Base-by-base conservation (phyloP, 768 basidiomycete genomes). In the Suillus decipiens region DNA sequence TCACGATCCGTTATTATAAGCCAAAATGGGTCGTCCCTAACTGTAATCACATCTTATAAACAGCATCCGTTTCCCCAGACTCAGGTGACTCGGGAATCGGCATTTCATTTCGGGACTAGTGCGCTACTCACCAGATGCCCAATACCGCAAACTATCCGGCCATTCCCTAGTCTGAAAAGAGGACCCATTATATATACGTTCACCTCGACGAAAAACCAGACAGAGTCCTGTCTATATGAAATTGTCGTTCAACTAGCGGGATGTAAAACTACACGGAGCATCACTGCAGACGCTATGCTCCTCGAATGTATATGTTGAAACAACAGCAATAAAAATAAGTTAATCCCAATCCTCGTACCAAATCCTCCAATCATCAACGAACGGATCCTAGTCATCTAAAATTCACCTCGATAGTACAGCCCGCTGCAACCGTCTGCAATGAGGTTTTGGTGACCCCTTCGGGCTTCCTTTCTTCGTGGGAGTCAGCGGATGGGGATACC, bases 251-350 rank as follows among this genome's bases (percentile, higher is more conserved):
- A 33, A 53, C 51, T n/a, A 24, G 5, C 15, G 37, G 36, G 2
- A 41, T 41, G 56, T 57, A 57, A 57, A 39, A 57, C 56, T 57
- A 57, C 56, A 57, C 7, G 56, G 56, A 57, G 24, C 19, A 59
- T 59, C 36, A 61, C 39, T 45, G 28, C 22, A 34, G 22, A 33
- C 17, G 34, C 41, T 43, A 24, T 45, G 34, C 56, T 39, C 51
- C 51, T 62, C 56, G 31, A 61, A 37, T 31, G 34, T n/a, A n/a
- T 61, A n/a, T 61, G 10, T 59, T 33, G 62, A 70, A 47, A 74
- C 73, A 74, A 76, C 74, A 75, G 72, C 72, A 76, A 76, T 76
- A 76, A 68, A 55, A 62, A 75, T 62, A 62, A 60, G 2, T 59
- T 41, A 61, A 61, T 24, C 22, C 39, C 42, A n/a, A 42, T 47